Percentiles rank a stretch among this genome's conserved stretches.
Conservation (phyloP, 305 asterid species). For the Fraxinus greggii region DNA sequence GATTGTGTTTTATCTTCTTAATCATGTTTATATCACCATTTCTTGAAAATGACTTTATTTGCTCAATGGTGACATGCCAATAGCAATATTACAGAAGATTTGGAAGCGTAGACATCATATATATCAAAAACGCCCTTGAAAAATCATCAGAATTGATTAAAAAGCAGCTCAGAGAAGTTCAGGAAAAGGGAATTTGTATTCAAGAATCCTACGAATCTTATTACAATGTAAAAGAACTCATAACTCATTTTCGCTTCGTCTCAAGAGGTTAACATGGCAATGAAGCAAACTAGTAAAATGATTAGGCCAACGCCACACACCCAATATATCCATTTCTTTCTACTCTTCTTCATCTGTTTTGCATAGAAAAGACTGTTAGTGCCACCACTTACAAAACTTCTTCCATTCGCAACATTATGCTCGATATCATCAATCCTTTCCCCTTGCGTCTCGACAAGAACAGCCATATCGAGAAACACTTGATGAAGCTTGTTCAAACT, state of each 20-base stretch:
- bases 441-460: conserved; percentile 76
- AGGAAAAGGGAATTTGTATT: background rate
- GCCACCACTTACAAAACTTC: conserved; percentile 72
- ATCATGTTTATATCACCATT: background rate
- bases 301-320: conserved; percentile 48
- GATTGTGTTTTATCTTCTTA: background rate
- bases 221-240: background rate
- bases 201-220: background rate
- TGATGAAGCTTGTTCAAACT: conserved; percentile 88
- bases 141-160: background rate
- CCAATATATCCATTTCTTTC: conserved; percentile 55
- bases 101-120: background rate
- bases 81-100: background rate
- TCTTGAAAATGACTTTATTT: background rate
- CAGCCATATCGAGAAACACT: conserved; percentile 85
- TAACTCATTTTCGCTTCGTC: background rate
- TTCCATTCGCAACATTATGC: conserved; percentile 56
- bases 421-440: conserved; percentile 66
- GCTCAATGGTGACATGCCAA: background rate
- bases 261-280: conserved; percentile 49
- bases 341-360: conserved; percentile 61
- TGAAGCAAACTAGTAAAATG: conserved; percentile 57
- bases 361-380: conserved; percentile 69
- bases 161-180: background rate
- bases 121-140: background rate